A percentile compares a stretch with the other conserved stretches of the same genome.
phyloP scores from a whole-genome alignment of 2,329 filamentous ascomycete species.

The Phyllosticta capitalensis region DNA sequence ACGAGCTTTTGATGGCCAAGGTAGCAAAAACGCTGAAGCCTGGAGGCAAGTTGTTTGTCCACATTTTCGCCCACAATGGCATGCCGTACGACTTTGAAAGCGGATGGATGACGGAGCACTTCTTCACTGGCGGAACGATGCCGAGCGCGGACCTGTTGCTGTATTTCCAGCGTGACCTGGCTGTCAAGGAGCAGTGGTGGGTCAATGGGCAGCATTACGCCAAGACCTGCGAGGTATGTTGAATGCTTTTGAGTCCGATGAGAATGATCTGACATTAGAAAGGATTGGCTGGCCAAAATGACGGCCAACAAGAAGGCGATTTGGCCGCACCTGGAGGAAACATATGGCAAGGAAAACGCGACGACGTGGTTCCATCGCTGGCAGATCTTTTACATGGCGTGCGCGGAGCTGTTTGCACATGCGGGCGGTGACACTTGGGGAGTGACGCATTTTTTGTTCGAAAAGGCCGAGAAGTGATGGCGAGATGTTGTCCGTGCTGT shows the following conservation, averaged over 20 bases:
- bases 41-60: constrained; percentile 58
- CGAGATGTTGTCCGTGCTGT: not conserved
- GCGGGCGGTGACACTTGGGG: constrained; percentile 59
- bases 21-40: constrained; percentile 50
- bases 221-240: constrained; percentile 54
- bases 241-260: not conserved
- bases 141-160: constrained; percentile 56
- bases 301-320: constrained; percentile 48
- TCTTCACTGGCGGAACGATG: constrained; percentile 68
- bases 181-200: constrained; percentile 58
- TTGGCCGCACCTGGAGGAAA: constrained; percentile 55
- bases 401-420: constrained; percentile 59
- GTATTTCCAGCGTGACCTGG: constrained; percentile 56
- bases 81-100: constrained; percentile 62
- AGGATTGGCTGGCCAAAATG: constrained; percentile 32
- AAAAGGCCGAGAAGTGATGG: constrained; percentile 35
- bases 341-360: constrained; percentile 53
- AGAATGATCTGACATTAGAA: no score
- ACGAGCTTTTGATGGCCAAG: constrained; percentile 57
- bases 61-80: constrained; percentile 55
- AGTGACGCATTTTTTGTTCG: constrained; percentile 57
- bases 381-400: constrained; percentile 65
- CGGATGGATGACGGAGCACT: constrained; percentile 66
- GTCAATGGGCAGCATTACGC: constrained; percentile 59
- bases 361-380: constrained; percentile 58